Evolutionary conservation across 495 filamentous ascomycete genomes (phyloP).

Genomic region (Neurospora sp.): DNA sequence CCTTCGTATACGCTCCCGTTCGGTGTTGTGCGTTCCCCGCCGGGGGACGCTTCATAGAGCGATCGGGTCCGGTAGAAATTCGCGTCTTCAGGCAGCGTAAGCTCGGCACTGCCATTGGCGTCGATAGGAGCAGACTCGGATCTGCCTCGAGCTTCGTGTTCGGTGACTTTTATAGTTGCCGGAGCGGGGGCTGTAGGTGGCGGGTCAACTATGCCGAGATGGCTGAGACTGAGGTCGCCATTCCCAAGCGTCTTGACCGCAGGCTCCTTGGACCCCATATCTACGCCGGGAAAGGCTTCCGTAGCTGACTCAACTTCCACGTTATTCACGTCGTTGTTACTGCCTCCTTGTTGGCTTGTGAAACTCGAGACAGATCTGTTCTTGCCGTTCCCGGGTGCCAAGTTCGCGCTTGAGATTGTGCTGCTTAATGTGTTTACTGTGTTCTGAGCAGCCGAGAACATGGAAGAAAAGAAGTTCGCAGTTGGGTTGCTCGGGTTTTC

Average conservation of each 20-base stretch:
- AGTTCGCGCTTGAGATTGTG: constrained; percentile 57
- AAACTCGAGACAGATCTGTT: constrained; percentile 19
- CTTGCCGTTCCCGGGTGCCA: constrained; percentile 30
- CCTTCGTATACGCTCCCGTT: constrained; percentile 59
- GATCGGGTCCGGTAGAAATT: constrained; percentile 27
- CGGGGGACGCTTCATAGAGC: constrained; percentile 32
- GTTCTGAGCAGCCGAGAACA: constrained; percentile 89
- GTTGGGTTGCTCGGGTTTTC: constrained; percentile 33
- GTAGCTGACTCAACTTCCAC: constrained; percentile 39
- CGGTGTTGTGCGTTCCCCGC: constrained; percentile 52
- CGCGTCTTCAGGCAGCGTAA: constrained; percentile 23
- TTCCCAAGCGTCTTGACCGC: constrained; percentile 84
- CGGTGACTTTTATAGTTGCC: constrained; percentile 31
- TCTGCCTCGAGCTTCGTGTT: constrained; percentile 26
- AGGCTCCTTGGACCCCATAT: constrained; percentile 50
- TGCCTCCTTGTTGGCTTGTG: constrained; percentile 17
- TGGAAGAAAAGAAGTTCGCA: constrained; percentile 79
- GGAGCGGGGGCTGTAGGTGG: constrained; percentile 32
- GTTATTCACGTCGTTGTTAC: constrained; percentile 23
- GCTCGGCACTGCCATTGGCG: constrained; percentile 4
- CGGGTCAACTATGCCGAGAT: constrained; percentile 59
- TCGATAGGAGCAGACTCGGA: constrained; percentile 39
- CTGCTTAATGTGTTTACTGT: constrained; percentile 80
- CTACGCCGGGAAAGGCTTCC: constrained; percentile 21
- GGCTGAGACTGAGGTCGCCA: constrained; percentile 79